Evolutionary conservation across 208 protist genomes (phyloP).

Genomic region (Blastocrithidia nonstop): DNA sequence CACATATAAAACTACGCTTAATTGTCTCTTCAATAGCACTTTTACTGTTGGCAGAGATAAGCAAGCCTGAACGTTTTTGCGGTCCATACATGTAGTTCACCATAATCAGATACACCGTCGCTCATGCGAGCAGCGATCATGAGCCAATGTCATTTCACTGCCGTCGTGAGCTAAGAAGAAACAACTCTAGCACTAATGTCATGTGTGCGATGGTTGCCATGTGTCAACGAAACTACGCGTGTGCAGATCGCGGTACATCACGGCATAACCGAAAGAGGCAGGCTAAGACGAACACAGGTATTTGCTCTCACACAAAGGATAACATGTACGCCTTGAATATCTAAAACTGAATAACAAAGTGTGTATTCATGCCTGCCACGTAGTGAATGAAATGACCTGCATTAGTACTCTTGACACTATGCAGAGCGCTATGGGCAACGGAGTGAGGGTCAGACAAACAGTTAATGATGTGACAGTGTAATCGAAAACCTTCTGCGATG

Average conservation of each 20-base stretch:
- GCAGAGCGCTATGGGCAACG: slow-evolving; percentile 11
- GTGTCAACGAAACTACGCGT: slow-evolving; percentile 73
- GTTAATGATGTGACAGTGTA: slow-evolving; percentile 13
- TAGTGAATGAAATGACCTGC: slow-evolving; percentile 19
- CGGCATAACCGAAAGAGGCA: slow-evolving; percentile 30
- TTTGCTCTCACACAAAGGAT: slow-evolving; percentile 12
- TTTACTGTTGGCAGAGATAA: slow-evolving; percentile 24
- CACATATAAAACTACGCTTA: slow-evolving; percentile 27
- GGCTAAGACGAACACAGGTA: slow-evolving; percentile 26
- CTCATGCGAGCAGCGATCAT: slow-evolving; percentile 9
- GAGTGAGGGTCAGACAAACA: slow-evolving; percentile 10
- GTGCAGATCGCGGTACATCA: slow-evolving; percentile 36
- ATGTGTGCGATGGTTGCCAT: slow-evolving; percentile 37
- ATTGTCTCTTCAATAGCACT: slow-evolving; percentile 32
- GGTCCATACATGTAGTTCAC: slow-evolving; percentile 81
- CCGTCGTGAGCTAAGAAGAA: slow-evolving; percentile 13
- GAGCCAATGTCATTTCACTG: neutral
- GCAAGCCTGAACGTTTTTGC: slow-evolving; percentile 48
- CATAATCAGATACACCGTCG: slow-evolving; percentile 26
- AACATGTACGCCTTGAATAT: slow-evolving; percentile 29
- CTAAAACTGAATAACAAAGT: slow-evolving; percentile 68
- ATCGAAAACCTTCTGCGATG: slow-evolving; percentile 14
- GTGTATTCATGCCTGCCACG: slow-evolving; percentile 29
- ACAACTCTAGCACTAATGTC: slow-evolving; percentile 14
- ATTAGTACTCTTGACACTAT: slow-evolving; percentile 14